Evolutionary conservation across 2,329 filamentous ascomycete genomes (phyloP).

Genomic region (Fusarium sterilihyphosum): DNA sequence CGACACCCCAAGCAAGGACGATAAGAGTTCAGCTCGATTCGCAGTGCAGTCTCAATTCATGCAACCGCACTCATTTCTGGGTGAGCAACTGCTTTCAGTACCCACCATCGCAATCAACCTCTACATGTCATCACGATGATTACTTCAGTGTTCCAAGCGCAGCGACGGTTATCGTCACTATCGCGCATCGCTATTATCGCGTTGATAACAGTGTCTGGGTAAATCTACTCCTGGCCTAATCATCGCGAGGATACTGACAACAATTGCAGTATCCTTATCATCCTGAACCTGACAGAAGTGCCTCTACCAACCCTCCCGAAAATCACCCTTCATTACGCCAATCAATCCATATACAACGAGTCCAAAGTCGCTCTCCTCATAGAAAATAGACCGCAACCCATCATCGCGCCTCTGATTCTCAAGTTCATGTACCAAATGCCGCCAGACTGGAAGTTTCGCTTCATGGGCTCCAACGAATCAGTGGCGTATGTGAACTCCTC

Average conservation of each 20-base stretch:
- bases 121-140: background rate
- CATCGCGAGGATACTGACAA: accelerated
- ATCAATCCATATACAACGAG: background rate
- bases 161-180: background rate
- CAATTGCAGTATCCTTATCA: background rate
- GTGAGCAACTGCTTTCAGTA: background rate
- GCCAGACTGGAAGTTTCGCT: background rate
- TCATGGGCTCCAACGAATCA: background rate
- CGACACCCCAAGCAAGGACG: background rate
- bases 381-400: background rate
- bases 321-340: background rate
- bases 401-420: background rate
- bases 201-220: accelerated
- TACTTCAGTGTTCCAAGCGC: background rate
- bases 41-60: accelerated
- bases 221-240: accelerated
- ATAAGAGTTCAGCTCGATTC: background rate
- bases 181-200: background rate
- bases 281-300: background rate
- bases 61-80: background rate
- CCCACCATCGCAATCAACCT: background rate
- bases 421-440: background rate
- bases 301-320: accelerated
- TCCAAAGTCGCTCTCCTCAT: background rate
- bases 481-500: background rate